Evolutionary conservation across 2,329 filamentous ascomycete genomes (phyloP), one percentile per base, ranked within the genome.

Genomic region (Penicillium corylophilum): DNA sequence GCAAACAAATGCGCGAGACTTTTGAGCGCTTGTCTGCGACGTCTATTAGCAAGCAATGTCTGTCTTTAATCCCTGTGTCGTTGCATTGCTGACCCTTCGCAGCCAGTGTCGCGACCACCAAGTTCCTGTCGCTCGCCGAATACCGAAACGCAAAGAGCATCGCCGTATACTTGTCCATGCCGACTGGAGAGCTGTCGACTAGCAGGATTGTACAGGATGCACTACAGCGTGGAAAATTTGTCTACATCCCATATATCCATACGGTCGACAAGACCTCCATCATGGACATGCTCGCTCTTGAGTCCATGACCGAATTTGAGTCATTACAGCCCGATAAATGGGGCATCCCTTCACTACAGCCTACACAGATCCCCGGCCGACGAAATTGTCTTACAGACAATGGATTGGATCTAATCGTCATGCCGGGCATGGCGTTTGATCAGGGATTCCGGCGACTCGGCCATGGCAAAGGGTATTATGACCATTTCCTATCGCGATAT

Each of bases 401-500:
- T 26, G 81, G 81, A 8, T 77, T 99, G 38, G 93, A 99, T 70
- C 72, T 99, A 59, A 88, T 99, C 57, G 79, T 99, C 24, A 83
- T 97, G 79, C 94, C 94, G 1, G 94, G 92, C 12, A 89, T 99
- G 64, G 93, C 90, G 3, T 99, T 99, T 72, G 92, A 96, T 70
- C 78, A 78, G 3, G 76, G 75, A 12, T 81, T 94, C 54, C 83
- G 87, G 60, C 82, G 94, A 62, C 80, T 97, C 18, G 94, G 94
- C 36, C 94, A 99, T 72, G 94, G 94, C 50, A 95, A 90, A 72
- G 94, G 94, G 28, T 99, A 95, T 75, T 99, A 99, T 78, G 94
- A 99, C 76, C 88, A 86, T 71, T 99, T 96, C 72, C 75, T 99
- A 67, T 83, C 87, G 65, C 84, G 87, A 61, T 95, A 92, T 80